Conservation (phyloP, 1,284 basidiomycete genomes). For the Uromyces viciae-fabae region DNA sequence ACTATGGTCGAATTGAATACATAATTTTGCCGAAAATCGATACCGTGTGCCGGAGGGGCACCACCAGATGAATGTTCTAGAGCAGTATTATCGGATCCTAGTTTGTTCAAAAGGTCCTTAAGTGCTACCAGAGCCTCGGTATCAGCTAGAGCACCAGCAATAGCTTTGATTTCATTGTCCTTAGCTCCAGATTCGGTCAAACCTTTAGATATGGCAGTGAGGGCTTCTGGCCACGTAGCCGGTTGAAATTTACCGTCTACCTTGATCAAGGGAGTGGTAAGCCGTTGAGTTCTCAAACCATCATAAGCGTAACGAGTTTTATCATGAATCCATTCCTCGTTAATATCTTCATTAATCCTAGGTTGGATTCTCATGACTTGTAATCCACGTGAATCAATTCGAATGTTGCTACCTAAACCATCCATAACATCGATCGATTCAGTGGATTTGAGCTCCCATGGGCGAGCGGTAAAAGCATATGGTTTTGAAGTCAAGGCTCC, state of each 20-base stretch:
- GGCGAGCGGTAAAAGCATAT: slow-evolving; percentile 91
- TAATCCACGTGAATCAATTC: slow-evolving; percentile 89
- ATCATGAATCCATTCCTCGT: slow-evolving; percentile 99
- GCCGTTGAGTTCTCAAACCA: slow-evolving; percentile 88
- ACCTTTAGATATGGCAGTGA: slow-evolving; percentile 74
- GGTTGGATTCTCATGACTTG: slow-evolving; percentile 98
- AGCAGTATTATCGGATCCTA: slow-evolving; percentile 91
- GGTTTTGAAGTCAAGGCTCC: slow-evolving; percentile 98
- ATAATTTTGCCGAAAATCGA: slow-evolving; percentile 93
- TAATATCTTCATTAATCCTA: slow-evolving; percentile 92
- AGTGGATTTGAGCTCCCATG: slow-evolving; percentile 98
- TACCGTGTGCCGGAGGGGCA: slow-evolving; percentile 67
- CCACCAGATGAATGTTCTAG: slow-evolving; percentile 70
- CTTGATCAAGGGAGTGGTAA: slow-evolving; percentile 87
- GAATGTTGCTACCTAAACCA: slow-evolving; percentile 96
- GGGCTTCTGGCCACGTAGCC: slow-evolving; percentile 87
- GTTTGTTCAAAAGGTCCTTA: slow-evolving; percentile 87
- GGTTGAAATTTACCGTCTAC: slow-evolving; percentile 87
- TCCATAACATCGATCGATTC: slow-evolving; percentile 97
- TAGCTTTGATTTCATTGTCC: slow-evolving; percentile 92
- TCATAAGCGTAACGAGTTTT: slow-evolving; percentile 97
- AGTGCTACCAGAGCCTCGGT: slow-evolving; percentile 88
- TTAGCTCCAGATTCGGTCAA: slow-evolving; percentile 74
- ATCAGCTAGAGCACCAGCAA: slow-evolving; percentile 89
- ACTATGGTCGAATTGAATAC: slow-evolving; percentile 94